Base-by-base conservation (phyloP, 441 rosid genomes). In the Manihot esculenta region DNA sequence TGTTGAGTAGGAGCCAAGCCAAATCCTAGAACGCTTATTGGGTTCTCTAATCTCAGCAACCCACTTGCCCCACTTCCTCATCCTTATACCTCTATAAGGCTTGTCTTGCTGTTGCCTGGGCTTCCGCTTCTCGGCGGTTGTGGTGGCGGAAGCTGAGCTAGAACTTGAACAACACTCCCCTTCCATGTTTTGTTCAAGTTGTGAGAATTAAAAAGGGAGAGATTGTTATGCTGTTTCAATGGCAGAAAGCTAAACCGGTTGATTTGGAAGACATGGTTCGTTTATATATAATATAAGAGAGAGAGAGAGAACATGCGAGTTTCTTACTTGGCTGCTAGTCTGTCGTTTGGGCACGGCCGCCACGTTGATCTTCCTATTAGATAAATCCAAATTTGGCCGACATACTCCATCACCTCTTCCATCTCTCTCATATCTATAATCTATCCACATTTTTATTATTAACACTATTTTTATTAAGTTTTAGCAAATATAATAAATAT, bases 61-160 rank as follows among this genome's bases (percentile, higher is more conserved):
- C 95, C 95, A 89, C 81, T 91, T 91, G 1, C 95, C 97, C 93
- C 95, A 89, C 88, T 89, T 92, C 80, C 97, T 87, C 93, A 87
- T 89, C 88, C 97, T 77, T 74, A 92, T 89, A 20, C 97, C 97
- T 75, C 91, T 80, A 62, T 85, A 92, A 0, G 88, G 93, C 79
- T 89, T 91, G 60, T 86, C 88, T 45, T 84, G 83, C 38, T 79
- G 82, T 41, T 79, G 81, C n/a, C 79, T 47, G 51, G 44, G 74
- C 78, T 82, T 81, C 3, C 82, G 69, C 76, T 84, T 81, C 67
- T 75, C 73, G 4, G 78, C 13, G 42, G 41, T 68, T 15, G 38
- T 58, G 7, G 17, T 6, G 7, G 51, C 8, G 2, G 61, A 20
- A 12, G 78, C 35, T 10, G 74, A 12, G 2, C 81, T 33, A 17